Base-by-base conservation (phyloP, 495 filamentous ascomycete species). In the Penicillium cinerascens region DNA sequence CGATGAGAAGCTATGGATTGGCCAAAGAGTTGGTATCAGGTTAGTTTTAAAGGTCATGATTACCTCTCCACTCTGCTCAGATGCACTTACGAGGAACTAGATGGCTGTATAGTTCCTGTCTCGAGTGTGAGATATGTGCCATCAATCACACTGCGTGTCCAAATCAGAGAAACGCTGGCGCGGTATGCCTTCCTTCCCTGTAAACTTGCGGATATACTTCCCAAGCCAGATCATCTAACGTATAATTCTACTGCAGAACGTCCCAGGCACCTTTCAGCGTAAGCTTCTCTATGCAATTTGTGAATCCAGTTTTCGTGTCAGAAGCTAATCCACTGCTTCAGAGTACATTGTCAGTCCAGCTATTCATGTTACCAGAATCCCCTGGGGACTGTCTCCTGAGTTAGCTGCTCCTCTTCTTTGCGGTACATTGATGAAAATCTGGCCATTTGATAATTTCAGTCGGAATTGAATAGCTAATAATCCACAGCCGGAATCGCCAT, bases 191-290 rank as follows among this genome's bases (percentile, higher is more conserved):
- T 35, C 51, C 13, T 22, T 45, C 44, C 57, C 6, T 2, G 11
- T 35, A 15, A 17, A n/a, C 1, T 40, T 27, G 38, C 3, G 37
- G 18, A 39, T 39, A 39, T 39, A 39, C 37, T 18, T 39, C 16
- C n/a, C 16, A 20, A 1, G 9, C 4, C 15, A 16, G 4, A 38
- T 38, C 29, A 20, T 29, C 21, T 26, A 35, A 54, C 35, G 21
- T 8, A 20, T 7, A 23, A 9, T 22, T 29, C 8, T 25, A 15
- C 3, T 25, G 6, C 40, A 74, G 70, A 75, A 75, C 62, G 68
- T 75, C 23, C 71, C 72, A 3, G 74, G 72, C 0, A 77, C 74
- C 4, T 75, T 77, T 46, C 72, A 75, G 37, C 72, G 72, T 74
- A 51, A 59, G 66, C 49, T 15, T 7, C 8, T 8, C 10, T 16